A percentile compares a stretch with the other conserved stretches of the same genome.
Conservation (phyloP, 1,284 basidiomycete species). For the Mycena citricolor region DNA sequence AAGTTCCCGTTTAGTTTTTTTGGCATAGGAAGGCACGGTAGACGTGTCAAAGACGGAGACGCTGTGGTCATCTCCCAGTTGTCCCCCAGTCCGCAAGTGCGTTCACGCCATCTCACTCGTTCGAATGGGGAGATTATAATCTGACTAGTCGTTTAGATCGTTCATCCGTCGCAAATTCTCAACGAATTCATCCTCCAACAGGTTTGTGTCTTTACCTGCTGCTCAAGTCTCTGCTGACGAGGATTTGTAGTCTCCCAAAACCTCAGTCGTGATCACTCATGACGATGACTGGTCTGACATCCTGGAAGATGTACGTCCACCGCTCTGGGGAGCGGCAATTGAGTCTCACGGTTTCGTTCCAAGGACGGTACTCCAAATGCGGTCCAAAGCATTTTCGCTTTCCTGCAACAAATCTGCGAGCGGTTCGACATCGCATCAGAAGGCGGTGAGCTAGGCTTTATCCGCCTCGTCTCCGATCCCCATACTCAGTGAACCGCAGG, state of each 20-base stretch:
- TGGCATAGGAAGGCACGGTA: background rate
- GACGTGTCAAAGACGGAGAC: background rate
- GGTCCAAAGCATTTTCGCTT: no score
- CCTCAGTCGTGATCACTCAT: conserved; percentile 6
- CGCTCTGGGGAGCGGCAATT: no score
- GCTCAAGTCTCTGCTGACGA: background rate
- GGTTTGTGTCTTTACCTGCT: background rate
- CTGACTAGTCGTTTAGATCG: background rate
- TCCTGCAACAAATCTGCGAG: no score
- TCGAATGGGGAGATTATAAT: background rate
- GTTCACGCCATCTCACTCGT: no score
- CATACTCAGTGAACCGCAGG: no score
- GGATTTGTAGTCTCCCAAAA: background rate
- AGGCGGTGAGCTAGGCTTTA: no score
- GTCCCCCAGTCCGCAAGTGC: background rate
- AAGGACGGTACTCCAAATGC: no score
- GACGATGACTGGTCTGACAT: conserved; percentile 13
- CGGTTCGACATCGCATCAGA: no score
- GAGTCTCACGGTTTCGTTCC: no score
- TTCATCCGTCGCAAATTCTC: conserved; percentile 7
- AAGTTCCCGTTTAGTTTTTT: no score
- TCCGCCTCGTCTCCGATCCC: no score
- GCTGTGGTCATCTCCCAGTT: background rate
- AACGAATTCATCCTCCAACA: conserved; percentile 3
- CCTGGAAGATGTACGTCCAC: background rate